A percentile compares a stretch with the other conserved stretches of the same genome.
Evolutionary conservation across 2,329 filamentous ascomycete species (phyloP).

Genomic region (Sodiomyces alkalinus): DNA sequence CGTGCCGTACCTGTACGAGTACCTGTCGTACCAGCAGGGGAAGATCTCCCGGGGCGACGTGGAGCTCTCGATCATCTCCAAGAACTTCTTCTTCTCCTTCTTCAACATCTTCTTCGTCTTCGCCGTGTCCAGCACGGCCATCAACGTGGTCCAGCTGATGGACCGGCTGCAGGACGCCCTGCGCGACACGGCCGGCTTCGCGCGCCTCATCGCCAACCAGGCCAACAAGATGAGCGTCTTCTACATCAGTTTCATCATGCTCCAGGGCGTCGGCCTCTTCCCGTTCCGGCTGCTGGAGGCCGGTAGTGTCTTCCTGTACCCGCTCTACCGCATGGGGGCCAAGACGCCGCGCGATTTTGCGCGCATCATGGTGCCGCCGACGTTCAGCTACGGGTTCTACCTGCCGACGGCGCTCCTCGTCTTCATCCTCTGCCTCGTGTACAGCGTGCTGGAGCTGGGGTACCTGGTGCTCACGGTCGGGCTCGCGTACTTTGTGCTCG

Average conservation of each 20-base stretch:
- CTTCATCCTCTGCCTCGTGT: slow-evolving; percentile 90
- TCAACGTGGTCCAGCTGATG: slow-evolving; percentile 65
- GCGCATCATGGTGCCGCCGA: slow-evolving; percentile 64
- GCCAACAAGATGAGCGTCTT: slow-evolving; percentile 65
- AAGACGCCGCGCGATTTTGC: slow-evolving; percentile 83
- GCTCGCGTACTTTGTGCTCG: slow-evolving; percentile 66
- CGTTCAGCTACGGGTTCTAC: slow-evolving; percentile 94
- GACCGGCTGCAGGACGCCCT: slow-evolving; percentile 57
- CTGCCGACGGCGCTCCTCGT: slow-evolving; percentile 84
- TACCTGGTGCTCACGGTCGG: slow-evolving; percentile 74
- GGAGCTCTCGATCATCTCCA: slow-evolving; percentile 86
- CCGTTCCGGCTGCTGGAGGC: slow-evolving; percentile 86
- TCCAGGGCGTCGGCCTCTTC: slow-evolving; percentile 87
- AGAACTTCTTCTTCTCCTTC: slow-evolving; percentile 99
- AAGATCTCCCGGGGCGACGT: slow-evolving; percentile 93
- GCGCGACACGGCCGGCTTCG: slow-evolving; percentile 65
- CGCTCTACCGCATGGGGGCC: slow-evolving; percentile 61
- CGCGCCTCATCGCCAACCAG: slow-evolving; percentile 58
- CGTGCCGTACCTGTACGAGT: slow-evolving; percentile 91
- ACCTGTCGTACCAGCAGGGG: slow-evolving; percentile 77
- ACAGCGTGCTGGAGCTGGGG: slow-evolving; percentile 70
- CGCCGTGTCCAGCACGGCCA: slow-evolving; percentile 72
- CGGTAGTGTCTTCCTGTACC: slow-evolving; percentile 71
- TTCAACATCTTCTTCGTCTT: slow-evolving; percentile 98
- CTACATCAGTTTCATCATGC: slow-evolving; percentile 85